Percentiles rank a stretch among this genome's conserved stretches.
phyloP scores from a whole-genome alignment of 257 asterid genomes.

The Solanum gandarillasii region DNA sequence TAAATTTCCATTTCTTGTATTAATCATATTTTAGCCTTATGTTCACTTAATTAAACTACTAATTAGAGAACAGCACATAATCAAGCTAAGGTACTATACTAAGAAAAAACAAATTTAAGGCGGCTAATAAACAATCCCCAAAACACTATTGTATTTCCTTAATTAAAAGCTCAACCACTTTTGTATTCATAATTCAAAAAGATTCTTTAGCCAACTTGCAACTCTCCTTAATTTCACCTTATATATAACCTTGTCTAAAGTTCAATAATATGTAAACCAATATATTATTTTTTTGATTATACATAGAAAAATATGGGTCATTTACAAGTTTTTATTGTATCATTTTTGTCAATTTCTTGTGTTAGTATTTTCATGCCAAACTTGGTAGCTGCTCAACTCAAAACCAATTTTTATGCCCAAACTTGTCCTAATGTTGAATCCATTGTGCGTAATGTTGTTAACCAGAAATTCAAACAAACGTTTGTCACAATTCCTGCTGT shows the following conservation, averaged over 20 bases:
- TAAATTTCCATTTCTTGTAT: background rate
- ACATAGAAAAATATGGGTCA: background rate
- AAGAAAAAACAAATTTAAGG: background rate
- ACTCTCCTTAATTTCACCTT: background rate
- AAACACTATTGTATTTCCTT: background rate
- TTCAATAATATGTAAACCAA: background rate
- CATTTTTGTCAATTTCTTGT: slow-evolving; percentile 8
- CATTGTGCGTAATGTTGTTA: slow-evolving; percentile 41
- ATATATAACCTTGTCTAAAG: background rate
- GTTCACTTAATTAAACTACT: background rate
- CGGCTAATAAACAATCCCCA: background rate
- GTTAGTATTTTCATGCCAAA: slow-evolving; percentile 8
- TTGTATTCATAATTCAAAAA: background rate
- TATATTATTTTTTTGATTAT: background rate
- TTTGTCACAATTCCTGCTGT: slow-evolving; percentile 50
- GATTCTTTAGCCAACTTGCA: background rate
- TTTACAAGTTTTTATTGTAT: background rate
- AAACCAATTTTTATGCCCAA: slow-evolving; percentile 32
- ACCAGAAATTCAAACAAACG: slow-evolving; percentile 44
- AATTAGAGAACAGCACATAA: background rate
- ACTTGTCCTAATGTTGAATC: slow-evolving; percentile 64
- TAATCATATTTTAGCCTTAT: background rate
- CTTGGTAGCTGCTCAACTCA: slow-evolving; percentile 40
- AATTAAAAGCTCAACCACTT: background rate
- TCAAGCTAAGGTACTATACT: background rate